Percentiles rank a stretch among this genome's conserved stretches.
These are phyloP conservation scores for Omphalea diandra DNA, from an alignment of 441 rosid species.

Conservation along the genomic window DNA sequence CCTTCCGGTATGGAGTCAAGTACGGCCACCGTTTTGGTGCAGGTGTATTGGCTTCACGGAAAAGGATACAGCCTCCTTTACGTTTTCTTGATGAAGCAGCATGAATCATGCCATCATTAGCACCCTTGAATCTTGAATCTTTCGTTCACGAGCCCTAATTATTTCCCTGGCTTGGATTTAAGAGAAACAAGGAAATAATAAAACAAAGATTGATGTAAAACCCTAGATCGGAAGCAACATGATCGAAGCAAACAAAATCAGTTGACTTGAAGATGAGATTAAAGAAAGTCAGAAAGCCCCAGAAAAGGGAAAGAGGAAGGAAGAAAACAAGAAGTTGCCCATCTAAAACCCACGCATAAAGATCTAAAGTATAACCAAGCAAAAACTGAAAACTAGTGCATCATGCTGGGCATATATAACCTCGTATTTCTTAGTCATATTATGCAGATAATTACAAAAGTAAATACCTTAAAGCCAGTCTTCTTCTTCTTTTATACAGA, in stretches of 20 bases:
- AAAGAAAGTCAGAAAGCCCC: not conserved
- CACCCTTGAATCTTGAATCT: too few relatives aligned
- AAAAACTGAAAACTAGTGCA: not conserved
- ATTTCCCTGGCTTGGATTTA: not conserved
- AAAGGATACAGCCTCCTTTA: too few relatives aligned
- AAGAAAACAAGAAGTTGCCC: too few relatives aligned
- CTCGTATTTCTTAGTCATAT: not conserved
- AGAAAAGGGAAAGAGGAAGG: not conserved
- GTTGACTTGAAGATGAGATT: not conserved
- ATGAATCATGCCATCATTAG: too few relatives aligned
- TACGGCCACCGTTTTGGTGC: too few relatives aligned
- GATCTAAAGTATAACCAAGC: not conserved
- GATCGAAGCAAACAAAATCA: not conserved
- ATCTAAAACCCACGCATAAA: not conserved
- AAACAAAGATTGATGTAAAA: constrained; percentile 7
- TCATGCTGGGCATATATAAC: too few relatives aligned
- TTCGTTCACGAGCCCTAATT: constrained; percentile 6
- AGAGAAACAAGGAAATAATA: not conserved
- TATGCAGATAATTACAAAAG: not conserved
- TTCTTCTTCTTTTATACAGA: too few relatives aligned
- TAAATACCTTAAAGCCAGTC: too few relatives aligned
- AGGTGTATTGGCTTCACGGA: too few relatives aligned
- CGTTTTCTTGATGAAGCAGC: too few relatives aligned
- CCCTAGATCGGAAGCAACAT: constrained; percentile 27
- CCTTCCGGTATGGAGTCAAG: not conserved